Conservation (phyloP, 345 rosid genomes). For the Euphorbia tirucalli region DNA sequence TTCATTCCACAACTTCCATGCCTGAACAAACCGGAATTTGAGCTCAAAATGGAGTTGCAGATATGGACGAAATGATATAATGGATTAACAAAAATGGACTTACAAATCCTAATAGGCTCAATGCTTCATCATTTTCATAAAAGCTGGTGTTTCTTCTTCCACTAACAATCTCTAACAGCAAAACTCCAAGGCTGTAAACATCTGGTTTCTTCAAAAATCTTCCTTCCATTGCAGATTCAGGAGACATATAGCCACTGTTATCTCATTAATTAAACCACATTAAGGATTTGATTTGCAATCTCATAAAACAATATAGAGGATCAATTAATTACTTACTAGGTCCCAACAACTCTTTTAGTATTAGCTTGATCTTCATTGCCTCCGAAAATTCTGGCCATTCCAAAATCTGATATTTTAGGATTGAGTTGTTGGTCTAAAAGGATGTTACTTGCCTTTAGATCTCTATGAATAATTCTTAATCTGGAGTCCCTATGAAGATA, state of each 20-base stretch:
- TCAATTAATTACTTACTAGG: conserved; percentile 5
- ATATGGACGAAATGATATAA: neutral
- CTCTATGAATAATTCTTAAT: conserved; percentile 19
- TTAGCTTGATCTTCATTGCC: conserved; percentile 19
- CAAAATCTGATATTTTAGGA: conserved; percentile 30
- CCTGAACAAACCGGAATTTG: neutral
- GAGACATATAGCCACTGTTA: conserved; percentile 19
- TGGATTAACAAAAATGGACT: neutral
- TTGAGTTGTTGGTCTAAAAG: conserved; percentile 22
- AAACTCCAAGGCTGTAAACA: conserved; percentile 21
- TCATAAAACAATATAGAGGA: neutral
- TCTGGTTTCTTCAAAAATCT: conserved; percentile 19
- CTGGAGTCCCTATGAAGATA: conserved; percentile 22
- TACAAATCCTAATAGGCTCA: conserved; percentile 18
- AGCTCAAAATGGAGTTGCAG: neutral
- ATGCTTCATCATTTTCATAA: neutral
- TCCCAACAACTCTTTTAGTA: conserved; percentile 16
- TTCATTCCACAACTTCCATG: conserved; percentile 20
- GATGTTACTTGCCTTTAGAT: conserved; percentile 22
- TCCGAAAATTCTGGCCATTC: conserved; percentile 23
- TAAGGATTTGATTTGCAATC: neutral
- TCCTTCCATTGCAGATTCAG: conserved; percentile 23
- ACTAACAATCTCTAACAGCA: conserved; percentile 16
- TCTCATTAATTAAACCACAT: neutral
- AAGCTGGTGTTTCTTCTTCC: conserved; percentile 15